phyloP scores from a whole-genome alignment of 1,139 yeast genomes.

The Komagataea norvegica region DNA sequence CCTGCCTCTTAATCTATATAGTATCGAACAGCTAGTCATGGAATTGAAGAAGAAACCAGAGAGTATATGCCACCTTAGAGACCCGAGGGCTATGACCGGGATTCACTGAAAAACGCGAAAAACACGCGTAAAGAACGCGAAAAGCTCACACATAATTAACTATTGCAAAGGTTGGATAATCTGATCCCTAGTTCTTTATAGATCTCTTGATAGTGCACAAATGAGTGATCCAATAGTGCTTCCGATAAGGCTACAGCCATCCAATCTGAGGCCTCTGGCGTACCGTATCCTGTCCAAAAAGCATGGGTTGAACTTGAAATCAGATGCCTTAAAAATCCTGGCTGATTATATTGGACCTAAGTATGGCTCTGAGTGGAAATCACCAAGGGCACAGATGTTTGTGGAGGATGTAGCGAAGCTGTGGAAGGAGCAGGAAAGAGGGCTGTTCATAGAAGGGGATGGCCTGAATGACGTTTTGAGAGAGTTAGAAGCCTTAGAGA shows the following conservation, averaged over 20 bases:
- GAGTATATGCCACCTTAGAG: too few species aligned
- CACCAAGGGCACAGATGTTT: slow-evolving; percentile 58
- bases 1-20: too few species aligned
- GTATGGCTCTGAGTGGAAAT: slow-evolving; percentile 87
- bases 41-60: too few species aligned
- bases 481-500: slow-evolving; percentile 38
- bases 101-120: too few species aligned
- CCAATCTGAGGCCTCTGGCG: slow-evolving; percentile 85
- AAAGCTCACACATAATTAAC: too few species aligned
- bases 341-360: slow-evolving; percentile 69
- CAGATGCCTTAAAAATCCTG: slow-evolving; percentile 70
- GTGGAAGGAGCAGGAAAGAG: slow-evolving; percentile 90
- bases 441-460: slow-evolving; percentile 74
- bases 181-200: too few species aligned
- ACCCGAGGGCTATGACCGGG: too few species aligned
- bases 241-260: slow-evolving; percentile 73
- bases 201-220: too few species aligned
- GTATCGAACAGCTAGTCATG: too few species aligned
- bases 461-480: slow-evolving; percentile 60
- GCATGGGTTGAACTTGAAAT: slow-evolving; percentile 84
- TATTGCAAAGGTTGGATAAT: too few species aligned
- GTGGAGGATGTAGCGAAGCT: slow-evolving; percentile 73
- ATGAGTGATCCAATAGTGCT: slow-evolving; percentile 34
- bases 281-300: slow-evolving; percentile 86
- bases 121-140: too few species aligned